phyloP scores from a whole-genome alignment of 257 asterid genomes.

The Linaria vulgaris region DNA sequence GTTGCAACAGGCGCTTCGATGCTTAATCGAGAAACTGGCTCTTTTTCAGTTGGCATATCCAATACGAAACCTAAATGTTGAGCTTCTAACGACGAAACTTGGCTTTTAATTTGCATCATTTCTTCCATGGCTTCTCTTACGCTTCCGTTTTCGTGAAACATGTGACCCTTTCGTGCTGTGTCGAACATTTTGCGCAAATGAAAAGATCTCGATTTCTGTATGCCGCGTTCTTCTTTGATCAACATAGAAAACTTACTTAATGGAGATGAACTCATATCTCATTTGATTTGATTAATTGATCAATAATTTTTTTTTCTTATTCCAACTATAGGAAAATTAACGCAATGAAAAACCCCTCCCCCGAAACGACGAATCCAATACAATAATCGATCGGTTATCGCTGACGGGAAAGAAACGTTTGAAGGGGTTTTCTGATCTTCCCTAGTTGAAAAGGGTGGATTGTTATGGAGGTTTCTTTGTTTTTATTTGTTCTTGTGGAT shows the following conservation, averaged over 20 bases:
- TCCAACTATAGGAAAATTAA: slow-evolving; percentile 10
- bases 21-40: slow-evolving; percentile 27
- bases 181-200: slow-evolving; percentile 50
- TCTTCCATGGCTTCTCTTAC: slow-evolving; percentile 36
- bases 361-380: neutral
- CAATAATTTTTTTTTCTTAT: neutral
- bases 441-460: slow-evolving; percentile 16
- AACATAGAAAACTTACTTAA: neutral
- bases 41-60: slow-evolving; percentile 26
- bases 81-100: slow-evolving; percentile 24
- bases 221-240: slow-evolving; percentile 37
- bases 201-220: slow-evolving; percentile 51
- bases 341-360: slow-evolving; percentile 24
- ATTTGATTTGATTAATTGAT: neutral
- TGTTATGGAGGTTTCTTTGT: neutral
- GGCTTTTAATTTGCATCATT: slow-evolving; percentile 17
- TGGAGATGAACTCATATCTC: neutral
- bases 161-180: slow-evolving; percentile 34
- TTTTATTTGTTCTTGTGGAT: neutral
- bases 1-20: slow-evolving; percentile 25
- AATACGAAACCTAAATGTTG: slow-evolving; percentile 26
- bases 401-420: neutral
- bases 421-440: slow-evolving; percentile 34
- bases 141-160: slow-evolving; percentile 33
- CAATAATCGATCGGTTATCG: too few relatives aligned